Evolutionary conservation across 192 early-diverging fungal species (phyloP), one percentile per base, ranked within the genome.

Genomic region (Radiomyces spectabilis): DNA sequence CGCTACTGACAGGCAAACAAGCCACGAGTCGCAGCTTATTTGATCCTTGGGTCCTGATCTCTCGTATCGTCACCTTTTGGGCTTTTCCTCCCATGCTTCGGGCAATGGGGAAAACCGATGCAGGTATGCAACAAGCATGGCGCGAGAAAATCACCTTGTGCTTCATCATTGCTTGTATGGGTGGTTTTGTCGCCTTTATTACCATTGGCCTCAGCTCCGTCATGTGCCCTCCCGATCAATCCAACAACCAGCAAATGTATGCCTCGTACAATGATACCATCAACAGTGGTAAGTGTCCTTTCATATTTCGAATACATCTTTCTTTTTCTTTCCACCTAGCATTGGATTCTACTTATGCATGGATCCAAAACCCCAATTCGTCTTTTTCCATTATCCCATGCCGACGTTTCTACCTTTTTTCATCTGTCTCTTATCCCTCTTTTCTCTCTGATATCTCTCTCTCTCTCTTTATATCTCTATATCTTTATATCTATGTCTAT

Each of bases 81-180:
- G 82, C 82, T 3, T 68, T 82, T 0, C 68, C 77, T 22, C 59
- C 83, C 6, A 59, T 86, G 50, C 66, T 90, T 41, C 54, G 68
- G 49, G 76, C 75, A 30, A 62, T 80, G 24, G 80, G 76, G 19
- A 75, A 76, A 31, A 45, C 53, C 30, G 85, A 85, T 27, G 59
- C 76, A 46, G 68, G 59, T 25, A 84, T 87, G 69, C 85, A 86
- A 72, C 87, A 89, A 69, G 87, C 87, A 12, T 89, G 87, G 87
- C 77, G 87, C 47, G 87, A 89, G 59, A 89, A 89, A 57, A 71
- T 87, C 10, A 74, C 85, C 1, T 62, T 89, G 42, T 91, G 90
- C 63, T 80, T 86, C 41, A 83, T 97, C 49, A 92, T 93, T 44
- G 53, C 81, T 13, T 54, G 88, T 30, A 70, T 92, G 63, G 88